Conservation (phyloP, 1,139 yeast species). For the Pichia sp. region DNA sequence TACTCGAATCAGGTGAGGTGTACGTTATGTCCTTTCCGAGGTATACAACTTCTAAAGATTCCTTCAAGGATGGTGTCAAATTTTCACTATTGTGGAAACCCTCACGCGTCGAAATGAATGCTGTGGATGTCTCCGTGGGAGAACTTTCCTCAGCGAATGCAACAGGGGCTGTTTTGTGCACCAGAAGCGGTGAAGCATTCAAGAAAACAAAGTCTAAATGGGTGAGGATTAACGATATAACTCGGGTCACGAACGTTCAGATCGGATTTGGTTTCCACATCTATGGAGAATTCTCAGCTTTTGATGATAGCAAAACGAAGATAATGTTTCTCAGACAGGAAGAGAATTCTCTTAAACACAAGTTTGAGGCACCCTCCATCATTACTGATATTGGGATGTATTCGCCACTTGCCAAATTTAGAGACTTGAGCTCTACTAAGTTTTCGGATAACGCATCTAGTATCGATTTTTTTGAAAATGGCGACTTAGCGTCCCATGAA, state of each 20-base stretch:
- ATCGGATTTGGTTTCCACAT: slow-evolving; percentile 11
- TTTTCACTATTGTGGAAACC: slow-evolving; percentile 15
- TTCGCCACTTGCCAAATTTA: slow-evolving; percentile 42
- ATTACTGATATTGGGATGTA: slow-evolving; percentile 41
- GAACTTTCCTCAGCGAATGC: slow-evolving; percentile 2
- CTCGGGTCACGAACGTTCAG: slow-evolving; percentile 5
- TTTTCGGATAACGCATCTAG: not conserved
- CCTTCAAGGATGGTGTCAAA: slow-evolving; percentile 6
- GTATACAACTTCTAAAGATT: slow-evolving; percentile 10
- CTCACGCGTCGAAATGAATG: slow-evolving; percentile 14
- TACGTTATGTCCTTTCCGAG: slow-evolving; percentile 10
- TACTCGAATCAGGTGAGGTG: slow-evolving; percentile 13
- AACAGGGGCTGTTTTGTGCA: slow-evolving; percentile 10
- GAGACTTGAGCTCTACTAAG: too few relatives aligned
- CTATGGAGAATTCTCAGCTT: not conserved
- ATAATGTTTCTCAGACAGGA: slow-evolving; percentile 45
- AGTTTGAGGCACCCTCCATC: slow-evolving; percentile 38
- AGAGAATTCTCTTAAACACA: slow-evolving; percentile 44
- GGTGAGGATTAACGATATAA: slow-evolving; percentile 9
- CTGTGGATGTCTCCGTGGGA: slow-evolving; percentile 10
- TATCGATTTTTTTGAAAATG: slow-evolving; percentile 3
- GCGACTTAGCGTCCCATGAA: not conserved
- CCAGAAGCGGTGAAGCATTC: slow-evolving; percentile 13
- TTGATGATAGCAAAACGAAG: slow-evolving; percentile 1
- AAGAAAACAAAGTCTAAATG: slow-evolving; percentile 12